Evolutionary conservation across 2,329 filamentous ascomycete genomes (phyloP), one percentile per base, ranked within the genome.

Genomic region (Penicillium sp.): DNA sequence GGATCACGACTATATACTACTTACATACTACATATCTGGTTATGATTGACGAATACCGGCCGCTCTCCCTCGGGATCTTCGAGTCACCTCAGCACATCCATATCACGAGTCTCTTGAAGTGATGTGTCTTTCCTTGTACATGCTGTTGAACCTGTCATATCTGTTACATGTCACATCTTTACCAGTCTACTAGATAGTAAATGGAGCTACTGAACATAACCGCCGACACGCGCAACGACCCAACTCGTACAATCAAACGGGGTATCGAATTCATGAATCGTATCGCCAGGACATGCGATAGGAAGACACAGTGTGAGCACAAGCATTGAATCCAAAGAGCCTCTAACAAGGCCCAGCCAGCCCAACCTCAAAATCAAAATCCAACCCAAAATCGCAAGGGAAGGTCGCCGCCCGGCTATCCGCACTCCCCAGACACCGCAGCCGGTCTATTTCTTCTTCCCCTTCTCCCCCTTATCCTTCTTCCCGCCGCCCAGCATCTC

Each of bases 401-500:
- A n/a, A n/a, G n/a, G n/a, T n/a, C n/a, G n/a, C n/a, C n/a, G n/a
- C n/a, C n/a, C n/a, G n/a, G n/a, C n/a, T n/a, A n/a, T n/a, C n/a
- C n/a, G n/a, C n/a, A n/a, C n/a, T n/a, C n/a, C n/a, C n/a, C n/a
- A n/a, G n/a, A n/a, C n/a, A n/a, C n/a, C n/a, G n/a, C 14, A n/a
- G 5, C 11, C 10, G 11, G 25, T 33, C 41, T 55, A 55, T 58
- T 62, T 56, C 39, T 45, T 55, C 36, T 48, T 51, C 8, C 45
- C 51, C n/a, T 70, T 67, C 45, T 56, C 63, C 46, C 60, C 62
- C 44, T 48, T 55, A 45, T 78, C 73, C 64, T 78, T 83, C 74
- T 84, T 85, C 9, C 81, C 82, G 2, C 81, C 81, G 41, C 73
- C 73, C 56, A 87, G 62, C 56, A 87, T 58, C 63, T 87, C 83